Conservation (phyloP, 257 asterid species). For the Osmanthus fragrans region DNA sequence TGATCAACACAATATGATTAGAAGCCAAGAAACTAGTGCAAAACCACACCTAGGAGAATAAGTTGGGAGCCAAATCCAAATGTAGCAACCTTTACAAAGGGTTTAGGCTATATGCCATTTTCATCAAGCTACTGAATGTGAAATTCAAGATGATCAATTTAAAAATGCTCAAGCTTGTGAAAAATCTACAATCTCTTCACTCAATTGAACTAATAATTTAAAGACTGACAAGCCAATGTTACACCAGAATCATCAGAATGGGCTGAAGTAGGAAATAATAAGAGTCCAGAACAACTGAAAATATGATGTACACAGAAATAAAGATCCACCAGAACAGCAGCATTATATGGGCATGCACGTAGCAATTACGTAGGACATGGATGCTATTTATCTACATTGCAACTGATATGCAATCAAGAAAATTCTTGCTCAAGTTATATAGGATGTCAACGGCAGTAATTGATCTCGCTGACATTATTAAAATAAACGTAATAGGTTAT, state of each 20-base stretch:
- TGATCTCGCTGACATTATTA: background rate
- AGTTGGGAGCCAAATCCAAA: background rate
- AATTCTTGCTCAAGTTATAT: slow-evolving; percentile 5
- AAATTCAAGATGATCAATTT: background rate
- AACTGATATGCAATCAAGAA: slow-evolving; percentile 4
- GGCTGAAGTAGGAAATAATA: background rate
- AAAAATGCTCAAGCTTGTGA: background rate
- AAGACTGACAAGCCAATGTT: background rate
- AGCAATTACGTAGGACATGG: background rate
- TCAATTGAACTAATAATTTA: background rate
- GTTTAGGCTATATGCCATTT: background rate
- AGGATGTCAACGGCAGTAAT: background rate
- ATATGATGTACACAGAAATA: background rate
- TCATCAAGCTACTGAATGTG: background rate
- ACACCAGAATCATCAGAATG: background rate
- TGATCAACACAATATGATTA: background rate
- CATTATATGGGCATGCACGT: background rate
- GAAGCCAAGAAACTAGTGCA: background rate
- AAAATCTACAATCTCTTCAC: background rate
- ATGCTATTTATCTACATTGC: background rate
- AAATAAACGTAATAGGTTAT: background rate
- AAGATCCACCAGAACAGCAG: background rate
- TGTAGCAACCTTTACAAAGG: background rate
- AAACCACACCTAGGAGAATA: background rate
- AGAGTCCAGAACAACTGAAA: background rate